Evolutionary conservation across 352 stramenopile genomes (phyloP).

Genomic region (Thalassiosira ordinaria): DNA sequence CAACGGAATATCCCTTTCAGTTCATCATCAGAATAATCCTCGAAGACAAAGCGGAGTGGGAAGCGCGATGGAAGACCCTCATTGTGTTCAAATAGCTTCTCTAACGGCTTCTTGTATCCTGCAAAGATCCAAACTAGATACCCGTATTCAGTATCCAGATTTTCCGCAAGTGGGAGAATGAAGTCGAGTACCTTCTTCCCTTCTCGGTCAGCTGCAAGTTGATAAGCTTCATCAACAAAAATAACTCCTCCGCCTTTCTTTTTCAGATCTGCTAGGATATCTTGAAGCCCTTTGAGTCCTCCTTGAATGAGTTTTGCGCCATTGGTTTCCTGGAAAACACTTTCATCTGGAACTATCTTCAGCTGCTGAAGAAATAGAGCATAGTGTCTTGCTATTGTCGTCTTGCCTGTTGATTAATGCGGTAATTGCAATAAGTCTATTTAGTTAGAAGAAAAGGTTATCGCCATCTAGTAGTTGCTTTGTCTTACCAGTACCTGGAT

Average conservation of each 20-base stretch:
- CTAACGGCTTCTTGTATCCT: slow-evolving; percentile 92
- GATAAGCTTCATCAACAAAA: slow-evolving; percentile 94
- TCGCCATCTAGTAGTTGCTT: too few species aligned
- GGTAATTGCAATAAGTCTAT: too few species aligned
- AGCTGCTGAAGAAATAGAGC: slow-evolving; percentile 39
- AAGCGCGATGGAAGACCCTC: slow-evolving; percentile 90
- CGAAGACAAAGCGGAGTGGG: slow-evolving; percentile 86
- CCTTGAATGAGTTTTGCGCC: slow-evolving; percentile 42
- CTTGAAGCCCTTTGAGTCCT: slow-evolving; percentile 60
- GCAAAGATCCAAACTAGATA: slow-evolving; percentile 86
- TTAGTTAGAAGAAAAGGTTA: too few species aligned
- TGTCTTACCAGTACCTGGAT: slow-evolving; percentile 19
- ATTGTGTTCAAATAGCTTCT: slow-evolving; percentile 92
- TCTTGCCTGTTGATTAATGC: slow-evolving; percentile 30
- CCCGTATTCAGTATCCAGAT: slow-evolving; percentile 35
- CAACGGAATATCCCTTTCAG: slow-evolving; percentile 84
- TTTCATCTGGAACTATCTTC: slow-evolving; percentile 26
- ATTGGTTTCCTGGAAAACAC: slow-evolving; percentile 45
- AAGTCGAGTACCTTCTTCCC: slow-evolving; percentile 49
- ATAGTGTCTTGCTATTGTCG: slow-evolving; percentile 38
- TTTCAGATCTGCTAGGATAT: slow-evolving; percentile 74
- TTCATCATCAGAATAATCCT: slow-evolving; percentile 91
- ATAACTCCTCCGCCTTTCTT: slow-evolving; percentile 86
- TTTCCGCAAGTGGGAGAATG: slow-evolving; percentile 46
- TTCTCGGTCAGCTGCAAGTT: slow-evolving; percentile 84